Evolutionary conservation across 148 eudicot genomes (phyloP).

Genomic region (Diospyros lotus): DNA sequence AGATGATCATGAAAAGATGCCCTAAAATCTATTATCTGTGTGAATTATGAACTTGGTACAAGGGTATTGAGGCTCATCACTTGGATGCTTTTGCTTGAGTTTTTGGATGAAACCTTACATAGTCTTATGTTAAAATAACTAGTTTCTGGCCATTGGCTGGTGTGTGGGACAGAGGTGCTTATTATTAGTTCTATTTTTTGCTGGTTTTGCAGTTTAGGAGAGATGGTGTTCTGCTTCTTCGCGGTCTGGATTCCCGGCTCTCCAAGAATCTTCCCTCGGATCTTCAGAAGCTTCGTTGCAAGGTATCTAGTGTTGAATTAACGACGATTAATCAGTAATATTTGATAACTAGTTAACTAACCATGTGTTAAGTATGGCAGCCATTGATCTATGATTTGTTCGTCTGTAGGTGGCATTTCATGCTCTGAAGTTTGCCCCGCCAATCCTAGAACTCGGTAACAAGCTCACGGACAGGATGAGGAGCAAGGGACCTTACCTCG

Average conservation of each 20-base stretch:
- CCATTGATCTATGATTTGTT: conserved; percentile 6
- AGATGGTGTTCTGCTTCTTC: conserved; percentile 67
- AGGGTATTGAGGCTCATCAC: too few relatives aligned
- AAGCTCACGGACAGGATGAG: conserved; percentile 83
- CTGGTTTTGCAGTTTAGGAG: conserved; percentile 64
- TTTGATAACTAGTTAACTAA: neutral
- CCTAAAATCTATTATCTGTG: too few relatives aligned
- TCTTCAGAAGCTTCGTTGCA: conserved; percentile 97
- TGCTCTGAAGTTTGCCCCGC: conserved; percentile 82
- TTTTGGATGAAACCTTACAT: too few relatives aligned
- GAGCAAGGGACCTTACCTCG: conserved; percentile 79
- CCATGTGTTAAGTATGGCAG: neutral
- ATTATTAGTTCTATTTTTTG: conserved; percentile 2
- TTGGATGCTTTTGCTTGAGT: too few relatives aligned
- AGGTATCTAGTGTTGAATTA: conserved; percentile 42
- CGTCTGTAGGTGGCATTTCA: conserved; percentile 83
- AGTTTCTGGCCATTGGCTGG: too few relatives aligned
- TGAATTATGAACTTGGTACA: neutral
- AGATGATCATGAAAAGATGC: too few relatives aligned
- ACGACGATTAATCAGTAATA: neutral
- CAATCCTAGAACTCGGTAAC: conserved; percentile 62
- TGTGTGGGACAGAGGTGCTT: neutral
- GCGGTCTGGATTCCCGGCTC: conserved; percentile 85
- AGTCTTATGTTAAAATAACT: too few relatives aligned
- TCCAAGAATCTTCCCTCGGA: conserved; percentile 90